Conservation (phyloP, 345 rosid species). For the Moringa oleifera region DNA sequence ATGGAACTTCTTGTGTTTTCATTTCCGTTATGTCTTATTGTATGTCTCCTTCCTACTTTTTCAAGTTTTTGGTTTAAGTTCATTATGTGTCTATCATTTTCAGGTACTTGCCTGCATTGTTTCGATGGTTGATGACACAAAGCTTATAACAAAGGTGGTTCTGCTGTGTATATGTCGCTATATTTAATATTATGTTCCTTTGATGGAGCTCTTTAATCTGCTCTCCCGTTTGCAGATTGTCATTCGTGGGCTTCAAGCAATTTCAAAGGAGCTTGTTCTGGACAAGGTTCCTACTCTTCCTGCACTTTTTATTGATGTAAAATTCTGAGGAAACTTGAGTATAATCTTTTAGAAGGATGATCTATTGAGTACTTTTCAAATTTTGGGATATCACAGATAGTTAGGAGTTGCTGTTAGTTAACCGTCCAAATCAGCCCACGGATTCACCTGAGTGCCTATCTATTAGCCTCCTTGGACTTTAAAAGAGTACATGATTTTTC, state of each 20-base stretch:
- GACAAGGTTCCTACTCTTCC: conserved; percentile 59
- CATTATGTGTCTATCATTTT: conserved; percentile 13
- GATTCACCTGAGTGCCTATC: too few relatives aligned
- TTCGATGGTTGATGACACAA: conserved; percentile 89
- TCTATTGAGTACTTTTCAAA: too few relatives aligned
- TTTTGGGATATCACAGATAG: too few relatives aligned
- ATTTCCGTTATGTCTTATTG: not conserved
- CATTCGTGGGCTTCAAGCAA: conserved; percentile 64
- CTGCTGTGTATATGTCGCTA: conserved; percentile 5
- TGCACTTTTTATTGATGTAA: not conserved
- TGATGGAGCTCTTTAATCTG: conserved; percentile 17
- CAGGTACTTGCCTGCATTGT: conserved; percentile 76
- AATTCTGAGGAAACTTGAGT: too few relatives aligned
- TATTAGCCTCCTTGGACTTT: too few relatives aligned
- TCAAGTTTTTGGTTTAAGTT: conserved; percentile 8
- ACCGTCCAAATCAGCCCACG: too few relatives aligned
- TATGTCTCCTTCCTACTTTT: conserved; percentile 3
- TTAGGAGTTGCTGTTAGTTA: too few relatives aligned
- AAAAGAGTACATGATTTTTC: too few relatives aligned
- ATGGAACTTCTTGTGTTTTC: not conserved
- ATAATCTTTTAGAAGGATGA: too few relatives aligned
- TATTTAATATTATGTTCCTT: conserved; percentile 7
- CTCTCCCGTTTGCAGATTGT: conserved; percentile 46
- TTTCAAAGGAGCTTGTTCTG: conserved; percentile 57
- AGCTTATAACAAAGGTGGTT: conserved; percentile 72